Percentiles rank a stretch among this genome's conserved stretches.
Evolutionary conservation across 495 filamentous ascomycete genomes (phyloP).

Genomic region (Daldinia concentrica): DNA sequence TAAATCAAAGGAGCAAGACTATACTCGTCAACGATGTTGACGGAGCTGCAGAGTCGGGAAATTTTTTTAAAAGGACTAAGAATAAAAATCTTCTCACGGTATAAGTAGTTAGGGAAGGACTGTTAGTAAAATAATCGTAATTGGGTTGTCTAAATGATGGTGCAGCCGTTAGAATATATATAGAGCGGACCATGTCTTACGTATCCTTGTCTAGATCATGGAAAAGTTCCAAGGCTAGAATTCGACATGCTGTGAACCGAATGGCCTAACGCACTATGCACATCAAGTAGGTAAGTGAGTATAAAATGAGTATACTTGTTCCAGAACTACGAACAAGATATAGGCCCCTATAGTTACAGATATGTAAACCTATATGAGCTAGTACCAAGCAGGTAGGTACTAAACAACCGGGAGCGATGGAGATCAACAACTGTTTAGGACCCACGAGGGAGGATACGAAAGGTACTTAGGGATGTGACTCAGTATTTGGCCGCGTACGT

Average conservation of each 20-base stretch:
- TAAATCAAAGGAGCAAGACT: not conserved
- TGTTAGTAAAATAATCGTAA: conserved; percentile 13
- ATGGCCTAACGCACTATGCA: conserved; percentile 35
- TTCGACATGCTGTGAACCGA: conserved; percentile 27
- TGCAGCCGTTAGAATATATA: conserved; percentile 26
- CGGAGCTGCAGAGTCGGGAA: not conserved
- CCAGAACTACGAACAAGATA: conserved; percentile 15
- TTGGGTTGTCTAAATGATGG: not conserved
- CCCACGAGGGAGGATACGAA: conserved; percentile 9
- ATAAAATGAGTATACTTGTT: conserved; percentile 16
- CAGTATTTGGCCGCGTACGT: conserved; percentile 26
- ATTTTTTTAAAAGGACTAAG: not conserved
- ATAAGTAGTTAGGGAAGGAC: not conserved
- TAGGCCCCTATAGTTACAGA: not conserved
- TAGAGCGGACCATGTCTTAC: conserved; percentile 21
- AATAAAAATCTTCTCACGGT: not conserved
- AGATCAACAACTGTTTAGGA: conserved; percentile 18
- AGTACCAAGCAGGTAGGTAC: conserved; percentile 38
- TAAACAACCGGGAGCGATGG: conserved; percentile 8
- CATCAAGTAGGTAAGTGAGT: not conserved
- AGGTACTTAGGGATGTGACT: conserved; percentile 10
- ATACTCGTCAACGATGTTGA: not conserved
- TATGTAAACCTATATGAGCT: conserved; percentile 6
- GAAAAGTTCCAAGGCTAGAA: conserved; percentile 22
- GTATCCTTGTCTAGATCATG: conserved; percentile 24